A percentile compares a stretch with the other conserved stretches of the same genome.
Conservation (phyloP, 768 basidiomycete genomes). For the Suillus subalutaceus region DNA sequence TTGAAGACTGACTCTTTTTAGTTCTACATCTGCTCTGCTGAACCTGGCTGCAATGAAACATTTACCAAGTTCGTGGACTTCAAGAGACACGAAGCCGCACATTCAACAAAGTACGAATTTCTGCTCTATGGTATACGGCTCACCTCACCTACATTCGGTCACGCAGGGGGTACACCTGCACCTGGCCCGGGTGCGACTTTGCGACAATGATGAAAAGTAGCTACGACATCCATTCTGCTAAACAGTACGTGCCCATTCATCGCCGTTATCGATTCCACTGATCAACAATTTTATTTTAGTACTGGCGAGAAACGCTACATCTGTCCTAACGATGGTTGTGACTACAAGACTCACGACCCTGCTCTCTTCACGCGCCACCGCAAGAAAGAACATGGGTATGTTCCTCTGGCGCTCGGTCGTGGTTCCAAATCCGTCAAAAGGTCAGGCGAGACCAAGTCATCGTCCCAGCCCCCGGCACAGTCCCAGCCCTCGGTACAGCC, state of each 20-base stretch:
- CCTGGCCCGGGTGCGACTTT: conserved; percentile 16
- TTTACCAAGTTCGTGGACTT: conserved; percentile 23
- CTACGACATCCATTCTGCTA: conserved; percentile 21
- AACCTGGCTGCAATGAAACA: conserved; percentile 12
- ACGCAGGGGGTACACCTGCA: conserved; percentile 23
- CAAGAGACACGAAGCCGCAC: conserved; percentile 23
- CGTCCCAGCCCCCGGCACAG: too few relatives aligned
- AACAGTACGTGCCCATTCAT: conserved; percentile 18
- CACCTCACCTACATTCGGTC: background rate
- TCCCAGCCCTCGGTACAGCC: too few relatives aligned
- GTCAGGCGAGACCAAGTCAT: background rate
- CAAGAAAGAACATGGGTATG: conserved; percentile 22
- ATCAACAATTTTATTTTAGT: conserved; percentile 13
- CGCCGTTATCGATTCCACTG: too few relatives aligned
- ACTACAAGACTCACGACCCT: conserved; percentile 27
- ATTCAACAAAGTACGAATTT: background rate
- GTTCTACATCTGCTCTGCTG: conserved; percentile 17
- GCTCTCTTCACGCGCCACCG: conserved; percentile 28
- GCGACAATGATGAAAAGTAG: conserved; percentile 23
- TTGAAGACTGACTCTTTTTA: conserved; percentile 3
- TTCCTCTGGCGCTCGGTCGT: conserved; percentile 15
- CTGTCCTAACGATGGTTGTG: conserved; percentile 12
- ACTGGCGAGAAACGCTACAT: conserved; percentile 21
- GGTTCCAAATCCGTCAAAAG: background rate
- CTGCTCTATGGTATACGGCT: background rate